A percentile compares a stretch with the other conserved stretches of the same genome.
phyloP scores from a whole-genome alignment of 257 asterid genomes.

The Petrea volubilis region DNA sequence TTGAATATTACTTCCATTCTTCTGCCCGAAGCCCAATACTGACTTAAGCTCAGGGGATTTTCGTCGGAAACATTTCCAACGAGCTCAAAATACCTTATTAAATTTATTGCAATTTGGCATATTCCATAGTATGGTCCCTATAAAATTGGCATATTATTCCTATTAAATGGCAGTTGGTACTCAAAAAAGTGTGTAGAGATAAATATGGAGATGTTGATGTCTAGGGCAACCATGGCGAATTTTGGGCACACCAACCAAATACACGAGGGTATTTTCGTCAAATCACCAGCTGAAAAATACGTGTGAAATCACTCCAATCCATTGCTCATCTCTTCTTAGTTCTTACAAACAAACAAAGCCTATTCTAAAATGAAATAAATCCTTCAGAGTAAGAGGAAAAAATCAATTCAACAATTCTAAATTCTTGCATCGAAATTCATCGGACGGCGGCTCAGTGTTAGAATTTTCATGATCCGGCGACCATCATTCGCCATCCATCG shows the following conservation, averaged over 20 bases:
- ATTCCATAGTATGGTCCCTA: not conserved
- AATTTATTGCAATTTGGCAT: slow-evolving; percentile 10
- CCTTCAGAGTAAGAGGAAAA: slow-evolving; percentile 12
- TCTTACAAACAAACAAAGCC: not conserved
- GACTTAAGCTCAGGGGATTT: too few species aligned
- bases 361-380: slow-evolving; percentile 18
- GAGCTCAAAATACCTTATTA: too few species aligned
- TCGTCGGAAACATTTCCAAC: too few species aligned
- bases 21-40: too few species aligned
- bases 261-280: slow-evolving; percentile 30
- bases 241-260: slow-evolving; percentile 4
- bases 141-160: not conserved
- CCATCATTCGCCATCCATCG: slow-evolving; percentile 9
- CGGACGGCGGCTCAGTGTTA: not conserved
- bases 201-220: not conserved
- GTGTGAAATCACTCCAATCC: slow-evolving; percentile 22
- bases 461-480: slow-evolving; percentile 11
- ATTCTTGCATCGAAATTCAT: not conserved
- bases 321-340: slow-evolving; percentile 13
- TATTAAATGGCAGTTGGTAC: not conserved
- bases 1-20: too few species aligned
- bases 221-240: slow-evolving; percentile 24
- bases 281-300: slow-evolving; percentile 20
- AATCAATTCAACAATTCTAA: not conserved
- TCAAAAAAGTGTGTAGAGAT: not conserved